Evolutionary conservation across 1,284 basidiomycete genomes (phyloP).

Genomic region (Boletus holoroseus): DNA sequence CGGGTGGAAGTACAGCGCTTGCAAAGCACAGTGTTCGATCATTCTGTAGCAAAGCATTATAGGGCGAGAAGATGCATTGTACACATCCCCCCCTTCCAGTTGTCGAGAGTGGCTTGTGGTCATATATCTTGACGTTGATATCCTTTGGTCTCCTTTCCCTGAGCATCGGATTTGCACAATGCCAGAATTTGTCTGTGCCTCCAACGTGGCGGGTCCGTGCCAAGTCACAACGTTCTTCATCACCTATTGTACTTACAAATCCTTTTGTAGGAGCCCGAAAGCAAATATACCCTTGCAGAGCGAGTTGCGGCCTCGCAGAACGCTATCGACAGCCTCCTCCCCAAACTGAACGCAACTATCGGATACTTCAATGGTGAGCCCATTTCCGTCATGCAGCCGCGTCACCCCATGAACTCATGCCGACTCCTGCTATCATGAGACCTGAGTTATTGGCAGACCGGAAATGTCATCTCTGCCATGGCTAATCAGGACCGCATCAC

Average conservation of each 20-base stretch:
- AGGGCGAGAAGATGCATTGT: background rate
- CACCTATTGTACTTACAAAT: background rate
- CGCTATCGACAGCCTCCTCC: conserved; percentile 10
- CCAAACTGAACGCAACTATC: conserved; percentile 5
- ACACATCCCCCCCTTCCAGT: background rate
- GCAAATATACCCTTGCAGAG: background rate
- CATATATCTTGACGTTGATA: background rate
- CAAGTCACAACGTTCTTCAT: background rate
- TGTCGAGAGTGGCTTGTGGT: background rate
- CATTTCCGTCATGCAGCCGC: background rate
- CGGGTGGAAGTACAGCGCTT: background rate
- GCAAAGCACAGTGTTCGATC: background rate
- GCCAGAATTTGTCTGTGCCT: conserved; percentile 7
- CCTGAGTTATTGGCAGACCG: conserved; percentile 48
- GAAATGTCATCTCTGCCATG: conserved; percentile 43
- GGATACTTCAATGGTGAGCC: conserved; percentile 9
- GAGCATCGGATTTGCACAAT: background rate
- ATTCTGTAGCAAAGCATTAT: background rate
- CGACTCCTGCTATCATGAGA: conserved; percentile 27
- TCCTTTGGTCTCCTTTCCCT: conserved; percentile 1
- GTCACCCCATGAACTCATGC: background rate
- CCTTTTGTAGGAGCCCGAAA: conserved; percentile 3
- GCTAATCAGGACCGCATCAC: conserved; percentile 24
- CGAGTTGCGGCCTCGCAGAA: conserved; percentile 3
- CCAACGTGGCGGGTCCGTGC: conserved; percentile 11